Conservation (phyloP, 2,329 filamentous ascomycete species). For the Talaromyces marneffei region DNA sequence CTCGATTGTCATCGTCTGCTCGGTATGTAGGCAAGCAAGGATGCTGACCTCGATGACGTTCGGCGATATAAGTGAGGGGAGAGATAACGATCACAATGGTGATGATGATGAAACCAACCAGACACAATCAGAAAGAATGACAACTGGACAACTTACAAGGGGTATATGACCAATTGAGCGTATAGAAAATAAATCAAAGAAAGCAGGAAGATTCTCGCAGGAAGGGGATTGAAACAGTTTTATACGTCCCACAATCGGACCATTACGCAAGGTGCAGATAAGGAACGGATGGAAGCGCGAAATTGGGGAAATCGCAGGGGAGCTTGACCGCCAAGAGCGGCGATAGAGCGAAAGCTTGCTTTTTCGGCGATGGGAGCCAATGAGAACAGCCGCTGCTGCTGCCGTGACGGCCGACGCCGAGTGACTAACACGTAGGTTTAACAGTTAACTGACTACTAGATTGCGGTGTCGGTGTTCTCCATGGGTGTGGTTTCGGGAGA, state of each 20-base stretch:
- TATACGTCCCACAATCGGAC: neutral
- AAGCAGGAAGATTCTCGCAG: neutral
- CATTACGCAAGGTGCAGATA: neutral
- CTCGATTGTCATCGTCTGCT: neutral
- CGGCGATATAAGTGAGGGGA: neutral
- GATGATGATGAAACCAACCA: neutral
- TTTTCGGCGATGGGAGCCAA: conserved; percentile 12
- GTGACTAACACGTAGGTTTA: neutral
- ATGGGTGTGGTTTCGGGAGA: neutral
- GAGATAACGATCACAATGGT: neutral
- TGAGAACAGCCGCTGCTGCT: neutral
- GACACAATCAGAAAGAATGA: neutral
- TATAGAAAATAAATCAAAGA: neutral
- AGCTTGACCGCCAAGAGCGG: conserved; percentile 11
- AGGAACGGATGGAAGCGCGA: neutral
- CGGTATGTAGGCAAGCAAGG: neutral
- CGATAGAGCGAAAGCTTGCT: neutral
- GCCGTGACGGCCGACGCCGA: neutral
- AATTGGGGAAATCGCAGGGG: conserved; percentile 1
- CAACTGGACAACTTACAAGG: neutral
- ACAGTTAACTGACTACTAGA: too few relatives aligned
- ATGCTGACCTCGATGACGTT: neutral
- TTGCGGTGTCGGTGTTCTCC: neutral
- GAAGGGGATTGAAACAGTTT: neutral
- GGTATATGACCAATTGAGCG: neutral